phyloP scores from a whole-genome alignment of 257 asterid genomes.

The Solanum ossicruentum region DNA sequence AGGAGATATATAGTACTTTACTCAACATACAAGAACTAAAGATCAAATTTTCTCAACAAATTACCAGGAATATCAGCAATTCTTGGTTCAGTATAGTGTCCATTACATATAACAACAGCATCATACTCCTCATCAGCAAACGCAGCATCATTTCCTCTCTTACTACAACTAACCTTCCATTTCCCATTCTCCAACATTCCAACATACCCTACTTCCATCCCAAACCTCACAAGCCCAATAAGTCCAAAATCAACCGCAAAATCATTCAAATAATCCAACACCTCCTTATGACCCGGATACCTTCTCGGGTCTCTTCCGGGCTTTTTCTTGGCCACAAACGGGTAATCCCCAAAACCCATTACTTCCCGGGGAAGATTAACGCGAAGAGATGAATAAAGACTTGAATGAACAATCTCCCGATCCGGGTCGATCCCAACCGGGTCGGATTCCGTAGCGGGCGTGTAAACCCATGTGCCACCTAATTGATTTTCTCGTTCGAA shows the following conservation, averaged over 20 bases:
- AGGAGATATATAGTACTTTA: background rate
- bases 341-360: slow-evolving; percentile 75
- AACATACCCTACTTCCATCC: slow-evolving; percentile 55
- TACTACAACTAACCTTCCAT: slow-evolving; percentile 52
- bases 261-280: slow-evolving; percentile 60
- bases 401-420: slow-evolving; percentile 51
- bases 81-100: slow-evolving; percentile 83
- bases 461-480: slow-evolving; percentile 90
- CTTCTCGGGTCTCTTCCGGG: slow-evolving; percentile 60
- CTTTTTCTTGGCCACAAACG: slow-evolving; percentile 36
- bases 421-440: slow-evolving; percentile 45
- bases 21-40: background rate
- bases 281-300: slow-evolving; percentile 77
- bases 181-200: slow-evolving; percentile 36
- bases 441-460: slow-evolving; percentile 52
- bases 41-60: background rate
- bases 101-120: slow-evolving; percentile 89
- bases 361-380: slow-evolving; percentile 80
- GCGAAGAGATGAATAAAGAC: slow-evolving; percentile 80
- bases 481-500: slow-evolving; percentile 51
- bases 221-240: slow-evolving; percentile 52
- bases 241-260: slow-evolving; percentile 51
- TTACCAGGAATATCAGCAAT: slow-evolving; percentile 73
- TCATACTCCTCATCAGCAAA: slow-evolving; percentile 42
- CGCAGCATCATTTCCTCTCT: slow-evolving; percentile 11